phyloP scores from a whole-genome alignment of 1,139 yeast species.

The Protomyces gravidus region DNA sequence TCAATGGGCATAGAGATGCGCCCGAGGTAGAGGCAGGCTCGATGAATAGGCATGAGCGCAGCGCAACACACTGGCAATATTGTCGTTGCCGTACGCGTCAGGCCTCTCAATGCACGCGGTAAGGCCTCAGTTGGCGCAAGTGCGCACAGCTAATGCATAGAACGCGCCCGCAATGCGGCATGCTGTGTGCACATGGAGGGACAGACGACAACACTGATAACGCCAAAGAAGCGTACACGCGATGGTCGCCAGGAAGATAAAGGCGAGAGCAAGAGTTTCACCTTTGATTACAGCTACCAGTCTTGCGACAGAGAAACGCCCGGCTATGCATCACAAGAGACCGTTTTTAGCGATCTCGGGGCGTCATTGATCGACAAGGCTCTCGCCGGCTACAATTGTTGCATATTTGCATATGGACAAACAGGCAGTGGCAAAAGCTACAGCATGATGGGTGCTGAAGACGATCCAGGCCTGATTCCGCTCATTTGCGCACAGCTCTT shows the following conservation, averaged over 20 bases:
- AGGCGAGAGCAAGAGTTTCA: constrained; percentile 32
- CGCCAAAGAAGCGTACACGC: constrained; percentile 32
- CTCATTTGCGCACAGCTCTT: constrained; percentile 55
- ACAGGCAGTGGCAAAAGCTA: constrained; percentile 71
- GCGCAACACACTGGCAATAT: constrained; percentile 38
- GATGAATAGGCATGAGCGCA: not conserved
- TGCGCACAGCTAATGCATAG: constrained; percentile 35
- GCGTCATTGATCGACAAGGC: constrained; percentile 58
- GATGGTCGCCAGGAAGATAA: constrained; percentile 8
- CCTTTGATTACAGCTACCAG: constrained; percentile 24
- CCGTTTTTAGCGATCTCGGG: constrained; percentile 54
- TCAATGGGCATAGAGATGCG: too few species aligned
- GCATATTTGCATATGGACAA: constrained; percentile 74
- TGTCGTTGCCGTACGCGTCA: constrained; percentile 43
- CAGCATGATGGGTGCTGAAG: constrained; percentile 63
- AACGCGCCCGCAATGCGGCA: constrained; percentile 34
- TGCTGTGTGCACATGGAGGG: constrained; percentile 38
- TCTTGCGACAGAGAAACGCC: constrained; percentile 4
- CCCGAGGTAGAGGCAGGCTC: too few species aligned
- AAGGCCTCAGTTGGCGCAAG: not conserved
- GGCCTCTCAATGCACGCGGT: constrained; percentile 40
- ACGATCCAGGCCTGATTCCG: constrained; percentile 60
- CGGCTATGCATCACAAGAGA: constrained; percentile 42
- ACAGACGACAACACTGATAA: constrained; percentile 36
- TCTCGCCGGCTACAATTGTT: constrained; percentile 65